Evolutionary conservation across 345 rosid species (phyloP).

Genomic region (Melastoma malabathricum): DNA sequence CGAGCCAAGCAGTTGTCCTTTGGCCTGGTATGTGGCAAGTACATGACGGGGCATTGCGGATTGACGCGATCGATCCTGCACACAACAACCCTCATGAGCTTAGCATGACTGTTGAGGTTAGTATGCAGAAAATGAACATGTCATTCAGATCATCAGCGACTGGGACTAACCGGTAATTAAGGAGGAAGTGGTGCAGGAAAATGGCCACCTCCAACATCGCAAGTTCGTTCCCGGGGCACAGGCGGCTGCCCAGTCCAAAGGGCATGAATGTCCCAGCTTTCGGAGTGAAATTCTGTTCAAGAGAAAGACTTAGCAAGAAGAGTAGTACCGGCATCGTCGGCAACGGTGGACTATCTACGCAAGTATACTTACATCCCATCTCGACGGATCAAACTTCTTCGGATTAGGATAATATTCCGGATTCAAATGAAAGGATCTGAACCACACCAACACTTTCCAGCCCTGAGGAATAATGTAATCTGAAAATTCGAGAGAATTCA

Average conservation of each 20-base stretch:
- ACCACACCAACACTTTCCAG: conserved; percentile 80
- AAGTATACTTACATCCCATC: conserved; percentile 65
- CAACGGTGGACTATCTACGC: neutral
- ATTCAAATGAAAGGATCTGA: conserved; percentile 57
- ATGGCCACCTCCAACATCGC: conserved; percentile 71
- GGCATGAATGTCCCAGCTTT: conserved; percentile 70
- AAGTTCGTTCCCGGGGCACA: conserved; percentile 87
- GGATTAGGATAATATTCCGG: conserved; percentile 57
- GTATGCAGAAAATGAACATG: neutral
- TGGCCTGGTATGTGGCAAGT: conserved; percentile 54
- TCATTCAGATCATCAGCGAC: neutral
- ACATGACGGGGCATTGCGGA: conserved; percentile 19
- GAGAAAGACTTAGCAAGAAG: neutral
- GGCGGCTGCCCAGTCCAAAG: conserved; percentile 69
- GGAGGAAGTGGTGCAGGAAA: conserved; percentile 74
- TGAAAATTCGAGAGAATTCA: conserved; percentile 11
- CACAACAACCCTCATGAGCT: neutral
- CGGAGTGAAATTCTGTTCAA: conserved; percentile 29
- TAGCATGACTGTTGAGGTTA: too few species aligned
- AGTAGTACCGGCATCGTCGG: too few species aligned
- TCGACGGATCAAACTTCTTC: conserved; percentile 53
- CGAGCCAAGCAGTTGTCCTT: conserved; percentile 46
- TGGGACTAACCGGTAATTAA: conserved; percentile 36
- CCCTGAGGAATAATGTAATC: conserved; percentile 78
- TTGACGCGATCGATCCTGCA: conserved; percentile 29